These are phyloP conservation scores for Chloromonas sp. DNA, from an alignment of 163 green algal species.

Conservation along the genomic window DNA sequence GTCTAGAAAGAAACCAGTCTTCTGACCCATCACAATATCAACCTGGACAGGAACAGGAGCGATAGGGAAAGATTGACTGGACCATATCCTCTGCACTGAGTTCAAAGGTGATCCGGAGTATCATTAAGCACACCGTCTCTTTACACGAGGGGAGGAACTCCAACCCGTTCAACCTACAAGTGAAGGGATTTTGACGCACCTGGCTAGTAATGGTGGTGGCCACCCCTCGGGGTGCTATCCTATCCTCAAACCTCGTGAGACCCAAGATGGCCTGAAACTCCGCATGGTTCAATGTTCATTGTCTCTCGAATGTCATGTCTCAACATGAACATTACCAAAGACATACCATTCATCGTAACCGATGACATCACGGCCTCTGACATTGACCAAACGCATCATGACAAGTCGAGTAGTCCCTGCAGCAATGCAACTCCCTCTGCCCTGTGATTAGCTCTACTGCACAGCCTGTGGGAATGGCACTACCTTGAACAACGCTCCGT, in stretches of 20 bases:
- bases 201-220: not conserved
- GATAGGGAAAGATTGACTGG: not conserved
- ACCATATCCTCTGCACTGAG: not conserved
- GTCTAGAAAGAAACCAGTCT: conserved; percentile 50
- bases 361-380: too few relatives aligned
- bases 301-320: not conserved
- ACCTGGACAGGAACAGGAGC: conserved; percentile 5
- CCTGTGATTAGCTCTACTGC: too few relatives aligned
- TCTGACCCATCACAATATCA: conserved; percentile 37
- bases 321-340: not conserved
- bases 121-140: not conserved
- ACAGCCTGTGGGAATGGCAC: too few relatives aligned
- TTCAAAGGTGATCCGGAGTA: not conserved
- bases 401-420: too few relatives aligned
- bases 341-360: not conserved
- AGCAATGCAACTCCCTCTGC: too few relatives aligned
- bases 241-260: not conserved
- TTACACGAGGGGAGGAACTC: too few relatives aligned
- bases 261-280: not conserved
- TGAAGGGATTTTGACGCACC: too few relatives aligned
- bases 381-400: too few relatives aligned
- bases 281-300: not conserved
- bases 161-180: too few relatives aligned
- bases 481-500: conserved; percentile 22
- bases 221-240: not conserved